These are phyloP conservation scores for Tetrahymena elliotti DNA, from an alignment of 73 alveolate genomes.

Conservation along the genomic window DNA sequence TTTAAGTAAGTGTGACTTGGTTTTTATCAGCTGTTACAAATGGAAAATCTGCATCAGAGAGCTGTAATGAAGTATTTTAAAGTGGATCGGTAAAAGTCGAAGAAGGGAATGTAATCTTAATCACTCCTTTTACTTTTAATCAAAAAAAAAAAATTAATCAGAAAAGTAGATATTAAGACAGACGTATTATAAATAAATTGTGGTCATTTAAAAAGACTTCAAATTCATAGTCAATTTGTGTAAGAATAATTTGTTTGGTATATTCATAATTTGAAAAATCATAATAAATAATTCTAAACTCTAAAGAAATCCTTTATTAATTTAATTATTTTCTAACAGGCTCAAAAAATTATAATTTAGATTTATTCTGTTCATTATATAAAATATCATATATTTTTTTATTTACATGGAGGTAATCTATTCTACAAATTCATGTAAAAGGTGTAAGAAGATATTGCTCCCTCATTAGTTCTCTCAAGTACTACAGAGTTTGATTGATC, in stretches of 20 bases:
- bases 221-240: background rate
- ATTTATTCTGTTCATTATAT: too few species aligned
- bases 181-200: background rate
- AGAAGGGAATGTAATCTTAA: background rate
- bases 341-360: background rate
- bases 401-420: constrained; percentile 9
- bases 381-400: background rate
- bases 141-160: background rate
- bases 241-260: background rate
- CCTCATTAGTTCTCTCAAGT: constrained; percentile 21
- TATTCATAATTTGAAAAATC: background rate
- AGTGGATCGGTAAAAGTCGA: background rate
- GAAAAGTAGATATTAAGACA: background rate
- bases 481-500: constrained; percentile 23
- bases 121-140: background rate
- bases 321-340: background rate
- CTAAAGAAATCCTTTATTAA: background rate
- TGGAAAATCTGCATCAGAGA: background rate
- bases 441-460: constrained; percentile 13
- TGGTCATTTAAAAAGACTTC: background rate
- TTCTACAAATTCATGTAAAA: constrained; percentile 13
- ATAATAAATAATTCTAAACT: background rate
- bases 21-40: background rate
- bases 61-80: background rate
- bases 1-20: background rate